Conservation (phyloP, 2,329 filamentous ascomycete species). For the Colletotrichum sp. region DNA sequence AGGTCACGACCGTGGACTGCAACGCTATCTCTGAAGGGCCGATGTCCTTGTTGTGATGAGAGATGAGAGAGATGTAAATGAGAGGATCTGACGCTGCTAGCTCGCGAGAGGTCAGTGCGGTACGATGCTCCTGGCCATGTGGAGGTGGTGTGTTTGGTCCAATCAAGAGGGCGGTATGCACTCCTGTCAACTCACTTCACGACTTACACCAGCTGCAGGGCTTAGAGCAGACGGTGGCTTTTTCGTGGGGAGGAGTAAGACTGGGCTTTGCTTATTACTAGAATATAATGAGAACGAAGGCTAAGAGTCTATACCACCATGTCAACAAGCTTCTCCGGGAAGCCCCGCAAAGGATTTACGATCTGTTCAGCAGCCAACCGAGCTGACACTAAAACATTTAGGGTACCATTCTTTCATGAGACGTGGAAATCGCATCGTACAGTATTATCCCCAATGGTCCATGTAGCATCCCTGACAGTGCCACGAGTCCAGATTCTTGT, state of each 20-base stretch:
- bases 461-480: too few species aligned
- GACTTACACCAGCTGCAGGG: not conserved
- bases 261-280: too few species aligned
- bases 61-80: not conserved
- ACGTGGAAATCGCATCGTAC: too few species aligned
- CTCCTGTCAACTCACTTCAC: not conserved
- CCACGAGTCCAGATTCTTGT: too few species aligned
- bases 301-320: too few species aligned
- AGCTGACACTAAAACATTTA: too few species aligned
- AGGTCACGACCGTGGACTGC: not conserved
- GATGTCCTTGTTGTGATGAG: not conserved
- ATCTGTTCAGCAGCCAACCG: too few species aligned
- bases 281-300: too few species aligned
- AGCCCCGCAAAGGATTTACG: too few species aligned
- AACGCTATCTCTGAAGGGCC: not conserved
- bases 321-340: too few species aligned
- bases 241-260: not conserved
- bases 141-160: not conserved
- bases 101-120: not conserved
- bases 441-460: too few species aligned
- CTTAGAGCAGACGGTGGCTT: not conserved
- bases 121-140: not conserved
- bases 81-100: not conserved
- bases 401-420: too few species aligned
- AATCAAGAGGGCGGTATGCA: fast-evolving